Percentiles rank a stretch among this genome's conserved stretches.
These are phyloP conservation scores for Graphiopsis chlorocephala DNA, from an alignment of 2,329 filamentous ascomycete genomes.

Conservation along the genomic window DNA sequence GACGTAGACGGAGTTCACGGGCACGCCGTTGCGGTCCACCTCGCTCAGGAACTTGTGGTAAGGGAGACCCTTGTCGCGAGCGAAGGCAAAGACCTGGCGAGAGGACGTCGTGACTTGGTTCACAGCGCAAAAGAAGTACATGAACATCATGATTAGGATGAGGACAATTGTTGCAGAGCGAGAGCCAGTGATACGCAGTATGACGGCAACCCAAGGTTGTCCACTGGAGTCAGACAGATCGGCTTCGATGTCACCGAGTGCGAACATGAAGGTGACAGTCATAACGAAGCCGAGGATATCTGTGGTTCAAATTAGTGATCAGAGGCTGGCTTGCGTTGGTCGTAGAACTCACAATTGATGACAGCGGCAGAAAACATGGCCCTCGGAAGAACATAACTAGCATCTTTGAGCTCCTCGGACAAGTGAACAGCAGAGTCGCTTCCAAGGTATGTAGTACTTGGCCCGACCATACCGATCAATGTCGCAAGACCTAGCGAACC, in stretches of 20 bases:
- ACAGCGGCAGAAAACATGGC: conserved; percentile 32
- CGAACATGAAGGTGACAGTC: conserved; percentile 31
- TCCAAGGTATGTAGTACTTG: conserved; percentile 39
- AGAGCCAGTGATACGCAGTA: conserved; percentile 26
- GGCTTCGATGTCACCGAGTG: conserved; percentile 26
- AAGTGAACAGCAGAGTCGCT: conserved; percentile 40
- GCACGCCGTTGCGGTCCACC: conserved; percentile 23
- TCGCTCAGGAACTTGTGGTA: conserved; percentile 26
- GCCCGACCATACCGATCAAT: conserved; percentile 29
- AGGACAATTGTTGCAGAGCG: conserved; percentile 27
- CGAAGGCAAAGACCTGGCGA: conserved; percentile 31
- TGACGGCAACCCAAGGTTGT: conserved; percentile 28
- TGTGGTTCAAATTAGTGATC: neutral
- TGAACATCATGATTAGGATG: conserved; percentile 25
- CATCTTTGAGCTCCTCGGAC: conserved; percentile 32
- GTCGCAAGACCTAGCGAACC: conserved; percentile 25
- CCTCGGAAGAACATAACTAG: conserved; percentile 29
- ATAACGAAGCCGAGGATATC: conserved; percentile 30
- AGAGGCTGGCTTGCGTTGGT: neutral
- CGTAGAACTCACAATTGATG: conserved; percentile 24
- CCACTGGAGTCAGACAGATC: conserved; percentile 23
- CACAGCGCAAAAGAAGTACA: conserved; percentile 24
- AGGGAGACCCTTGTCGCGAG: conserved; percentile 30
- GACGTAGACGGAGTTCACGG: conserved; percentile 29
- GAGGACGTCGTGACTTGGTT: conserved; percentile 31